These are phyloP conservation scores for Ustilago vetiveriae DNA, from an alignment of 1,284 basidiomycete species.

Conservation along the genomic window DNA sequence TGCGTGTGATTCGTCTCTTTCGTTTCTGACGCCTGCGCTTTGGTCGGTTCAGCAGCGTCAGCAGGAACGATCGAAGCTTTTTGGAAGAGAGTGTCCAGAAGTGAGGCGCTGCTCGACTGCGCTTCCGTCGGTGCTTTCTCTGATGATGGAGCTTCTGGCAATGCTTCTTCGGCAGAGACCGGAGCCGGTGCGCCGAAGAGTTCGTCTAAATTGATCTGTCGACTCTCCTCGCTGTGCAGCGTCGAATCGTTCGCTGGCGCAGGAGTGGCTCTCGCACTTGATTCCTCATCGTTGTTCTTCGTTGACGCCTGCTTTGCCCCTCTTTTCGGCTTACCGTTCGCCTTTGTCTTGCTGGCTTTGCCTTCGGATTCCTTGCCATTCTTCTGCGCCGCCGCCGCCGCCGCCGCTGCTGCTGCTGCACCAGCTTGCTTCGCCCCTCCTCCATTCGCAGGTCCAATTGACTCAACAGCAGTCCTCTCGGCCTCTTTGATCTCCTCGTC, in stretches of 20 bases:
- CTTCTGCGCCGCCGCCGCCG: neutral
- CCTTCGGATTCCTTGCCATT: constrained; percentile 12
- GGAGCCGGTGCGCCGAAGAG: constrained; percentile 20
- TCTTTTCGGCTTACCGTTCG: constrained; percentile 23
- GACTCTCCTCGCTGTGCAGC: constrained; percentile 2
- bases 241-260: neutral
- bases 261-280: neutral
- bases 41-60: neutral
- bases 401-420: neutral
- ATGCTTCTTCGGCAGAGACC: no score
- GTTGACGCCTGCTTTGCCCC: constrained; percentile 20
- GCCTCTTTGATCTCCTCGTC: constrained; percentile 21
- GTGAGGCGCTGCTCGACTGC: constrained; percentile 7
- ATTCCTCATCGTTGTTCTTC: constrained; percentile 19
- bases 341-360: constrained; percentile 14
- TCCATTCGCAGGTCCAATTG: neutral
- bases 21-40: neutral
- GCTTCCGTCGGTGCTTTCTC: neutral
- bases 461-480: constrained; percentile 1
- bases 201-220: constrained; percentile 44
- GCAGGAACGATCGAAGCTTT: constrained; percentile 19
- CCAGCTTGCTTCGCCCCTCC: neutral
- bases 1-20: constrained; percentile 8
- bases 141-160: neutral
- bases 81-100: constrained; percentile 39